A percentile compares a stretch with the other conserved stretches of the same genome.
Evolutionary conservation across 805 yeast species (phyloP).

Genomic region (Kodamaea hsintzibuensis): DNA sequence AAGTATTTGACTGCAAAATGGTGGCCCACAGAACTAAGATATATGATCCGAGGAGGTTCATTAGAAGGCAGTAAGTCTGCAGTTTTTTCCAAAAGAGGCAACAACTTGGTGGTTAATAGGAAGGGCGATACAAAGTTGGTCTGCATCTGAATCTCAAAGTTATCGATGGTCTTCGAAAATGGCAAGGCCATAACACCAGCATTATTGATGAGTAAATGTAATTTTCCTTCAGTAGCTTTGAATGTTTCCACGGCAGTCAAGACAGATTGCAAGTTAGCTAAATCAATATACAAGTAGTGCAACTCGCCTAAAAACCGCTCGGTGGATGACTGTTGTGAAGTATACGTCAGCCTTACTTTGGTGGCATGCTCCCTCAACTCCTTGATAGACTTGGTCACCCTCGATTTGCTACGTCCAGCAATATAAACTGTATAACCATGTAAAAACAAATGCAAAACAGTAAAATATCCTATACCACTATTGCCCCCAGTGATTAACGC

Average conservation of each 20-base stretch:
- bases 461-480: constrained; percentile 77
- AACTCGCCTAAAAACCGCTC: constrained; percentile 37
- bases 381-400: constrained; percentile 57
- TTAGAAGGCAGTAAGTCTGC: constrained; percentile 23
- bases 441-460: constrained; percentile 70
- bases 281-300: constrained; percentile 38
- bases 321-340: constrained; percentile 18
- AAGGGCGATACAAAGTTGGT: constrained; percentile 78
- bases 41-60: constrained; percentile 56
- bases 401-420: constrained; percentile 63
- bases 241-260: constrained; percentile 48
- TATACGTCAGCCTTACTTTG: constrained; percentile 22
- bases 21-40: constrained; percentile 68
- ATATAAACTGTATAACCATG: constrained; percentile 79
- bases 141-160: constrained; percentile 78
- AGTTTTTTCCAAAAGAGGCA: constrained; percentile 52
- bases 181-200: constrained; percentile 86
- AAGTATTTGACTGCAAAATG: constrained; percentile 50
- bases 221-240: constrained; percentile 43
- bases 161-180: constrained; percentile 59
- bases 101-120: constrained; percentile 59
- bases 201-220: constrained; percentile 70
- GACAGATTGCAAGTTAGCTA: constrained; percentile 34
- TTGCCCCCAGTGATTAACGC: constrained; percentile 82
- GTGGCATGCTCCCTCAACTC: constrained; percentile 58